A percentile compares a stretch with the other conserved stretches of the same genome.
These are phyloP conservation scores for Linnemannia zychae DNA, from an alignment of 192 early-diverging fungal genomes.

Conservation along the genomic window DNA sequence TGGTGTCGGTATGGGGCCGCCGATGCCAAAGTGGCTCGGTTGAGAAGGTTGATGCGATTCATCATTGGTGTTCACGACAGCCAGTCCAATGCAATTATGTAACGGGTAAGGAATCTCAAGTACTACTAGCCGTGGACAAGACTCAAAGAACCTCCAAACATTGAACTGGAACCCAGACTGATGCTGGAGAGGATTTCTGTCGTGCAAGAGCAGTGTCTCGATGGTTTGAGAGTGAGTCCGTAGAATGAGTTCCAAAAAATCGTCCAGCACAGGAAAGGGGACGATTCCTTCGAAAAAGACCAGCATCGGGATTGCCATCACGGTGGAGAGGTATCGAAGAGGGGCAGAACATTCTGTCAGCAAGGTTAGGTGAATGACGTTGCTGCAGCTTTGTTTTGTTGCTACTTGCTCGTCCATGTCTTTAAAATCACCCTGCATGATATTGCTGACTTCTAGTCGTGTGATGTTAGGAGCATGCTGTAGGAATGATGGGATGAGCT, in stretches of 20 bases:
- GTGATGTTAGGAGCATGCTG: conserved; percentile 16
- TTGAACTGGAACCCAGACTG: conserved; percentile 12
- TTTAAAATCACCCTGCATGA: conserved; percentile 26
- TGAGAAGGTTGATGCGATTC: neutral
- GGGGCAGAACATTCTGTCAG: conserved; percentile 9
- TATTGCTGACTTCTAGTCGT: neutral
- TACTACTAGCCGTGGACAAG: conserved; percentile 12
- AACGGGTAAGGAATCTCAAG: conserved; percentile 23
- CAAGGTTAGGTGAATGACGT: conserved; percentile 4
- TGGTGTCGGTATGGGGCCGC: neutral
- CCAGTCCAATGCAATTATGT: neutral
- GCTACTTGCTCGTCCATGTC: conserved; percentile 1
- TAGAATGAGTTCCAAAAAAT: conserved; percentile 27
- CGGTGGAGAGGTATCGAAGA: conserved; percentile 10
- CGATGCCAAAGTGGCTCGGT: neutral
- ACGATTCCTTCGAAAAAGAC: conserved; percentile 21
- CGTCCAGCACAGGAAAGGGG: conserved; percentile 3
- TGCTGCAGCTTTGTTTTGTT: neutral
- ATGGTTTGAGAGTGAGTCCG: conserved; percentile 11
- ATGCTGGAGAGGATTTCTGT: neutral
- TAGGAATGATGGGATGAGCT: conserved; percentile 19
- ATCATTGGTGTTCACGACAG: neutral
- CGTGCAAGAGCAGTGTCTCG: conserved; percentile 7
- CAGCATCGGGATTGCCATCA: conserved; percentile 7
- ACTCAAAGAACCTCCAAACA: conserved; percentile 38